A percentile compares a stretch with the other conserved stretches of the same genome.
These are phyloP conservation scores for Aaosphaeria pasadenensis DNA, from an alignment of 2,329 filamentous ascomycete species.

Conservation along the genomic window DNA sequence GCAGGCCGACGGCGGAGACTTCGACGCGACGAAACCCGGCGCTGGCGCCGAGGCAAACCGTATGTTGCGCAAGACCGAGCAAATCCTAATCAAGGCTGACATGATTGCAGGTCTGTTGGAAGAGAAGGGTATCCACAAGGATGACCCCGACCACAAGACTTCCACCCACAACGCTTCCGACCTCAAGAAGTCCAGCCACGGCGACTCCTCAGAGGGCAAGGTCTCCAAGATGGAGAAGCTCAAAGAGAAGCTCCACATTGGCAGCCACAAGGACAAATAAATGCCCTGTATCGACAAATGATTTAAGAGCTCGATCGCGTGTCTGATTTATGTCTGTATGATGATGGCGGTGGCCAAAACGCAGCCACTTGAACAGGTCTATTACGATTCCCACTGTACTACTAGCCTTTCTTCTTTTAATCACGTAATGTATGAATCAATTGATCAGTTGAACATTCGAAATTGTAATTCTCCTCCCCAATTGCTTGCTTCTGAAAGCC, in stretches of 20 bases:
- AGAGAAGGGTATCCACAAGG: slow-evolving; percentile 48
- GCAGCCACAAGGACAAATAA: slow-evolving; percentile 27
- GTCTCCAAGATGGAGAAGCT: slow-evolving; percentile 61
- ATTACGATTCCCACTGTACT: too few species aligned
- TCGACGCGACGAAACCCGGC: slow-evolving; percentile 59
- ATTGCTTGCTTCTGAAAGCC: too few species aligned
- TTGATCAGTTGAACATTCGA: too few species aligned
- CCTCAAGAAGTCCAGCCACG: slow-evolving; percentile 8
- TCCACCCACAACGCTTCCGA: slow-evolving; percentile 10
- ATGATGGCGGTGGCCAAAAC: too few species aligned
- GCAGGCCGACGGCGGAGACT: slow-evolving; percentile 63
- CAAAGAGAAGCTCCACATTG: slow-evolving; percentile 65
- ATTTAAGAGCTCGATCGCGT: too few species aligned
- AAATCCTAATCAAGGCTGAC: slow-evolving; percentile 32
- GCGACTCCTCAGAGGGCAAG: slow-evolving; percentile 35
- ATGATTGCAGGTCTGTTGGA: slow-evolving; percentile 50
- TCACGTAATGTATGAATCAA: too few species aligned
- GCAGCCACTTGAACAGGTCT: too few species aligned
- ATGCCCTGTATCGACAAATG: not conserved
- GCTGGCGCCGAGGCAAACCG: slow-evolving; percentile 66
- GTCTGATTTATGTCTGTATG: too few species aligned
- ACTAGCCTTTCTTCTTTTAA: too few species aligned
- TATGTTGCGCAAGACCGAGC: slow-evolving; percentile 38
- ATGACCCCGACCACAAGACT: slow-evolving; percentile 17
- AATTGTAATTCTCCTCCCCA: too few species aligned